These are phyloP conservation scores for Cronartium quercuum DNA, from an alignment of 1,284 basidiomycete genomes.

Conservation along the genomic window DNA sequence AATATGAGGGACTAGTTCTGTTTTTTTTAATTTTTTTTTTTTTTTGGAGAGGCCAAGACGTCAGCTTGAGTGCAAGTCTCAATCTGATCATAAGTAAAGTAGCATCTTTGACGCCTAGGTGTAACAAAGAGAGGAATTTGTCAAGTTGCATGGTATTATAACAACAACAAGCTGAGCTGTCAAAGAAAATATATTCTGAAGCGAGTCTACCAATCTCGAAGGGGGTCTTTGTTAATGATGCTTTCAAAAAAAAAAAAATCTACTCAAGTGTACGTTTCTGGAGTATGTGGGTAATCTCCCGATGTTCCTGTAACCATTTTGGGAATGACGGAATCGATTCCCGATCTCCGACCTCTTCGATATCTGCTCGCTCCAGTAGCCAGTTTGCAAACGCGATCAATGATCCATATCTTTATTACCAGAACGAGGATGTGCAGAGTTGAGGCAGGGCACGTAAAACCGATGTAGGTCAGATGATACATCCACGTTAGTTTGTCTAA, in stretches of 20 bases:
- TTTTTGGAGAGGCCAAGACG: too few relatives aligned
- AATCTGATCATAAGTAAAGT: too few relatives aligned
- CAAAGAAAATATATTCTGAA: too few relatives aligned
- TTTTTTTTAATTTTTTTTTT: too few relatives aligned
- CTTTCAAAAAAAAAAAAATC: background rate
- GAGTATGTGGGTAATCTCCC: conserved; percentile 75
- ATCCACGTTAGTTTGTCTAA: background rate
- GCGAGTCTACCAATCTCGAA: too few relatives aligned
- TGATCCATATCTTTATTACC: conserved; percentile 68
- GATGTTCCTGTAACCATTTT: conserved; percentile 70
- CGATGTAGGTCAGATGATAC: conserved; percentile 28
- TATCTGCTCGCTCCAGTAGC: conserved; percentile 64
- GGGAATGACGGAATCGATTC: conserved; percentile 59
- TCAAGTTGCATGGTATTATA: too few relatives aligned
- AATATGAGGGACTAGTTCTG: too few relatives aligned
- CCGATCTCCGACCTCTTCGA: conserved; percentile 49
- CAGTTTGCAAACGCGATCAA: conserved; percentile 95
- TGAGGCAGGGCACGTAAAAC: background rate
- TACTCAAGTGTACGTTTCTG: conserved; percentile 37
- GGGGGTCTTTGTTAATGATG: too few relatives aligned
- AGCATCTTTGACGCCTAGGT: too few relatives aligned
- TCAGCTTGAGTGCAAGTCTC: too few relatives aligned
- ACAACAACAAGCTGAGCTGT: too few relatives aligned
- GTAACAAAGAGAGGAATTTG: too few relatives aligned
- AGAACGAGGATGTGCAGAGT: background rate